Evolutionary conservation across 2,329 filamentous ascomycete genomes (phyloP), one percentile per base, ranked within the genome.

Genomic region (Xylaria sp.): DNA sequence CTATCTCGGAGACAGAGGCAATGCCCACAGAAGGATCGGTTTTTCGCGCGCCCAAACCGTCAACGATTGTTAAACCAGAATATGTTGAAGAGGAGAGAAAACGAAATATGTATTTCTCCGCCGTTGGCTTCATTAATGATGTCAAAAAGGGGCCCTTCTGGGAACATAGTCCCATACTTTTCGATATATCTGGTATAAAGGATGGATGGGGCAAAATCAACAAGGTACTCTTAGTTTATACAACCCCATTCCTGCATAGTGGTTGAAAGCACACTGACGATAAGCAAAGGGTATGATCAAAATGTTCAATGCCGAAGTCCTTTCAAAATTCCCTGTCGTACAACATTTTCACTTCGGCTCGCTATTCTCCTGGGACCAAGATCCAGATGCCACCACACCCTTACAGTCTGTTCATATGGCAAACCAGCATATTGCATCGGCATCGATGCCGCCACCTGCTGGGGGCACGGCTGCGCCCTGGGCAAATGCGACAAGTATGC

Each of bases 191-290:
- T 0, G 95, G 95, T 11, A 91, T 99, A 67, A 88, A 87, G 69
- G 89, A 90, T 60, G 92, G 95, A n/a, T 99, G 95, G 95, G 95
- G 91, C 37, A 99, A 99, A 81, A 97, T 99, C 73, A 98, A 99
- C 78, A 94, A 94, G 82, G 86, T 86, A 69, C 15, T 47, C 7
- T 23, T 12, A 25, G 15, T 14, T 19, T 6, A 33, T 42, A 45
- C 9, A 21, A 2, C 1, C 35, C 12, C 17, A 14, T 50, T 35
- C 1, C 17, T 15, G 2, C 17, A 40, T 50, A 19, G 21, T 2
- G 4, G 25, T 7, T 9, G 15, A 35, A 1, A 6, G 17, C 35
- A 37, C 43, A 19, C 49, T 60, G 52, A 56, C 54, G n/a, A 3
- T 38, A 14, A 1, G 23, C 6, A 2, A 38, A 90, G 89, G 95